Percentiles rank a stretch among this genome's conserved stretches.
These are phyloP conservation scores for Medicago arabica DNA, from an alignment of 306 rosid genomes.

Conservation along the genomic window DNA sequence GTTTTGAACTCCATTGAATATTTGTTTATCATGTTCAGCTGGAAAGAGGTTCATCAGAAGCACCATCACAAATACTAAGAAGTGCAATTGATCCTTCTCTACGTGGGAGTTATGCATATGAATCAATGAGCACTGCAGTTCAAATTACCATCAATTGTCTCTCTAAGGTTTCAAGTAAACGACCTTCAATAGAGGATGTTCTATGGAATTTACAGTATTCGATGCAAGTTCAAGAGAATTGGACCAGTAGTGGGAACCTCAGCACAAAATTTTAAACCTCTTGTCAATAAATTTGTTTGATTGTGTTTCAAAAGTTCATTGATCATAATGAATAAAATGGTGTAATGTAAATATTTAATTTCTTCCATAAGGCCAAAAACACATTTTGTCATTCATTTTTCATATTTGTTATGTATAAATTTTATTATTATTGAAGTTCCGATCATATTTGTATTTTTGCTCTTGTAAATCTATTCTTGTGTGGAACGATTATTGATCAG, in stretches of 20 bases:
- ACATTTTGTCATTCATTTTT: conserved; percentile 27
- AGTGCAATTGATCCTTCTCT: conserved; percentile 63
- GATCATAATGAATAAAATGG: conserved; percentile 40
- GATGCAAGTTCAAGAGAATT: conserved; percentile 92
- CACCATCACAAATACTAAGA: conserved; percentile 52
- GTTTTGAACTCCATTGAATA: too few species aligned
- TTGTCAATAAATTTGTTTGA: conserved; percentile 23
- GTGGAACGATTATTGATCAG: too few species aligned
- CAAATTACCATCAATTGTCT: conserved; percentile 85
- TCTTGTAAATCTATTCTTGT: too few species aligned
- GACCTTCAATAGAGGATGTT: conserved; percentile 92
- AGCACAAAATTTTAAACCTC: conserved; percentile 46
- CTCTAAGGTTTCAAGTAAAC: conserved; percentile 58
- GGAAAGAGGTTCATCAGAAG: conserved; percentile 72
- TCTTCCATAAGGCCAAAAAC: conserved; percentile 14
- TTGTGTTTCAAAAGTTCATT: conserved; percentile 33
- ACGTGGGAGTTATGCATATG: conserved; percentile 77
- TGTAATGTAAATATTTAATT: conserved; percentile 33
- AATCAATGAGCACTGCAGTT: conserved; percentile 72
- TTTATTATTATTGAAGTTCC: not conserved
- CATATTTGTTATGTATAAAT: not conserved
- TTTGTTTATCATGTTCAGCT: conserved; percentile 60
- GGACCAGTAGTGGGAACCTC: conserved; percentile 97
- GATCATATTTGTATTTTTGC: not conserved
- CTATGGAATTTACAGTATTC: conserved; percentile 94